phyloP scores from a whole-genome alignment of 306 rosid genomes.

The Herpetospermum pedunculosum region DNA sequence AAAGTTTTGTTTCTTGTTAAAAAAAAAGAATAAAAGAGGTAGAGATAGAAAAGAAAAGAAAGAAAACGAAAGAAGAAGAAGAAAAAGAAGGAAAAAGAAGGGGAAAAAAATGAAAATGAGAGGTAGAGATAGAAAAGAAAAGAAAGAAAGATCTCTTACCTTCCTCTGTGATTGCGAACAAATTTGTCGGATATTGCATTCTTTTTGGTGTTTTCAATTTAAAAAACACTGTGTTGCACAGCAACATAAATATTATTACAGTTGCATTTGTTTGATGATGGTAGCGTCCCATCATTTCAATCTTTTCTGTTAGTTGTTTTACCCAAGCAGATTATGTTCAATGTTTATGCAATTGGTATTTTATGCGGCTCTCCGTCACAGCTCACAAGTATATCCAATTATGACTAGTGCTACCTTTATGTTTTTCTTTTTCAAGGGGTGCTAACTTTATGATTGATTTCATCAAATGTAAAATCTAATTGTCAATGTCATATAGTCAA shows the following conservation, averaged over 20 bases:
- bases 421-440: background rate
- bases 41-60: background rate
- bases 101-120: no score
- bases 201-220: background rate
- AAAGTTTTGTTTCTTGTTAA: no score
- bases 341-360: slow-evolving; percentile 1
- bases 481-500: background rate
- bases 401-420: background rate
- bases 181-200: background rate
- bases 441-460: background rate
- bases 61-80: no score
- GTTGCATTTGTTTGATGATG: background rate
- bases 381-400: background rate
- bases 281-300: background rate
- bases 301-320: background rate
- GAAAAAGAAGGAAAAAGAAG: no score
- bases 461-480: background rate
- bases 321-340: background rate
- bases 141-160: background rate
- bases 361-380: background rate
- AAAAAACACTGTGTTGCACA: background rate
- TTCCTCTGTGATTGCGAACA: background rate
- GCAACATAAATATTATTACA: background rate
- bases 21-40: background rate
- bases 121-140: background rate